Percentiles rank a stretch among this genome's conserved stretches.
Evolutionary conservation across 768 basidiomycete species (phyloP).

Genomic region (Lactarius deliciosus): DNA sequence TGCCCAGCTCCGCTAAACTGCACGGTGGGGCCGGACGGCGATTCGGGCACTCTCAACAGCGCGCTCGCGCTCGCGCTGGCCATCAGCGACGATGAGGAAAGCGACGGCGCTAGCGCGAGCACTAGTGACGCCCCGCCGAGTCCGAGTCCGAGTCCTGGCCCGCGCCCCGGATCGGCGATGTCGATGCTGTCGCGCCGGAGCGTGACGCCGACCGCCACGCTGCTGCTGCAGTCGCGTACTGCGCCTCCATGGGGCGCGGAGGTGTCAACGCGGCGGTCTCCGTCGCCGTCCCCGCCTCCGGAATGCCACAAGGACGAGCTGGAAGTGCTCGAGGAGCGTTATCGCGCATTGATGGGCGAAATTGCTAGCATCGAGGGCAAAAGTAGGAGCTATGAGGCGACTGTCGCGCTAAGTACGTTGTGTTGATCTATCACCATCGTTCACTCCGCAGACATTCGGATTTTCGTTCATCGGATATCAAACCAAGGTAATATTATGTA

Average conservation of each 20-base stretch:
- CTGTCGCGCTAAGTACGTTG: neutral
- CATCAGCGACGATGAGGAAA: conserved; percentile 18
- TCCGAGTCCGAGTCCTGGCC: conserved; percentile 61
- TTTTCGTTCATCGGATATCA: neutral
- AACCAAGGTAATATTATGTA: neutral
- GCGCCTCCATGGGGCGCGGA: neutral
- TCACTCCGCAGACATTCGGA: neutral
- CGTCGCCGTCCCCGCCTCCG: neutral
- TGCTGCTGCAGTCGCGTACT: conserved; percentile 8
- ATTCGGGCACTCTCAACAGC: conserved; percentile 8
- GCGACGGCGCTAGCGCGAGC: conserved; percentile 50
- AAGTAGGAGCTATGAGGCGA: conserved; percentile 22
- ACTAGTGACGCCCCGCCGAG: conserved; percentile 69
- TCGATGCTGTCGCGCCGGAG: conserved; percentile 65
- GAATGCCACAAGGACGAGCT: conserved; percentile 9
- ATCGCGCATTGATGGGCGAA: conserved; percentile 23
- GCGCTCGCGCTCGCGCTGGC: conserved; percentile 1
- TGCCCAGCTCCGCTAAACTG: conserved; percentile 19
- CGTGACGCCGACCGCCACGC: conserved; percentile 51
- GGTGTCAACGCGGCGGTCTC: neutral
- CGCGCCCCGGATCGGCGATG: conserved; percentile 75
- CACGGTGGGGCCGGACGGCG: neutral
- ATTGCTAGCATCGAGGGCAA: conserved; percentile 27
- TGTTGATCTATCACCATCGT: neutral
- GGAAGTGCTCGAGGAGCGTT: conserved; percentile 21